A percentile compares a stretch with the other conserved stretches of the same genome.
Evolutionary conservation across 225 moss, liverwort and hornwort genomes (phyloP).

Genomic region (Sphagnum contortum): DNA sequence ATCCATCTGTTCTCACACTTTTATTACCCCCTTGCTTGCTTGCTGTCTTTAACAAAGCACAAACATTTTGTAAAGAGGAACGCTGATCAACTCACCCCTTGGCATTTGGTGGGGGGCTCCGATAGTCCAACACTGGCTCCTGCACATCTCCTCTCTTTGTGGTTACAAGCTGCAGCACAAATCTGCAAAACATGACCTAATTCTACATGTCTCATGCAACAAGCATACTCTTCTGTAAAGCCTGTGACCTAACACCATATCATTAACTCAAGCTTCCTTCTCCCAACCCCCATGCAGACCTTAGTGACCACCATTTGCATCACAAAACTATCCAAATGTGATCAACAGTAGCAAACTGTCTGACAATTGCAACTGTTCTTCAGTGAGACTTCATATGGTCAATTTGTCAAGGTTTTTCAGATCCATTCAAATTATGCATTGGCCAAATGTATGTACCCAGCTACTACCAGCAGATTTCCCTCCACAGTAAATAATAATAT

Average conservation of each 20-base stretch:
- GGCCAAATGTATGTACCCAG: too few species aligned
- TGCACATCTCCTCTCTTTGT: background rate
- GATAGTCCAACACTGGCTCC: slow-evolving; percentile 18
- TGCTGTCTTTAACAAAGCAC: too few species aligned
- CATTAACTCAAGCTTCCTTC: background rate
- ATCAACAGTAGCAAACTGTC: too few species aligned
- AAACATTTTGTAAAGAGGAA: too few species aligned
- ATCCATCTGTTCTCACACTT: background rate
- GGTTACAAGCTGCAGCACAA: background rate
- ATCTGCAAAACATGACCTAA: background rate
- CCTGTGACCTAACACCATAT: background rate
- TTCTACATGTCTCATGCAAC: background rate
- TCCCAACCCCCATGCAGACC: background rate
- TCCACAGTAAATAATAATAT: too few species aligned
- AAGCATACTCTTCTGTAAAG: background rate
- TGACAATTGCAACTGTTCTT: too few species aligned
- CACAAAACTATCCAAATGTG: too few species aligned
- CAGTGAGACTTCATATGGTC: too few species aligned
- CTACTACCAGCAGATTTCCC: too few species aligned
- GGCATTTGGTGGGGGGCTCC: slow-evolving; percentile 17
- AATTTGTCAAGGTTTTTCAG: too few species aligned
- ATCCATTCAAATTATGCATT: too few species aligned
- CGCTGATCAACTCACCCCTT: slow-evolving; percentile 17
- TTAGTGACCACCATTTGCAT: background rate
- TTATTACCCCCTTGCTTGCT: background rate